These are phyloP conservation scores for Sphaerobolus stellatus DNA, from an alignment of 1,284 basidiomycete species.

Conservation along the genomic window DNA sequence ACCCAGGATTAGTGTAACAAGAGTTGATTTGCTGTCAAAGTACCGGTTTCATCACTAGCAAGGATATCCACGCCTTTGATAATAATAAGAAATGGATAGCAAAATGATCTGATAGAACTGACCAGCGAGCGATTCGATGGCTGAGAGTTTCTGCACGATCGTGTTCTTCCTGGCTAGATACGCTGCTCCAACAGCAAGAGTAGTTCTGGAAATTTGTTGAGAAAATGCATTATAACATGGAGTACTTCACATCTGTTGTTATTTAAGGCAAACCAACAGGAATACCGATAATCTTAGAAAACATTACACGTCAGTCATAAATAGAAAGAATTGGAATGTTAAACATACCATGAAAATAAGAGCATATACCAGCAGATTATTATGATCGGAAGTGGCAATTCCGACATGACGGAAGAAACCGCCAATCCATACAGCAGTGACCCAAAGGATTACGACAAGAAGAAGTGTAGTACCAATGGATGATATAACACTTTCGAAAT, in stretches of 20 bases:
- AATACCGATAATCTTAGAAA: constrained; percentile 47
- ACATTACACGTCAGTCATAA: background rate
- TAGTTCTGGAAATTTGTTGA: background rate
- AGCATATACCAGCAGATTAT: constrained; percentile 50
- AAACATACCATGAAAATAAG: constrained; percentile 38
- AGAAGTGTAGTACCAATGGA: constrained; percentile 48
- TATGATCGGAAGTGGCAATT: constrained; percentile 45
- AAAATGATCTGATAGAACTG: too few species aligned
- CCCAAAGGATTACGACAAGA: constrained; percentile 49
- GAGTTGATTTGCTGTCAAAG: constrained; percentile 97
- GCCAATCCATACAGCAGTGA: constrained; percentile 46
- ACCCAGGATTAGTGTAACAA: constrained; percentile 93
- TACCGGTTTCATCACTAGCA: constrained; percentile 97
- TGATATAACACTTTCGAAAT: constrained; percentile 51
- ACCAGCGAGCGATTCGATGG: constrained; percentile 56
- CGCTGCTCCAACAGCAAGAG: constrained; percentile 48
- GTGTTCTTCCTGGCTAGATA: constrained; percentile 53
- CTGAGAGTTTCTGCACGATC: constrained; percentile 60
- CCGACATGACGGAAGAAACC: constrained; percentile 45
- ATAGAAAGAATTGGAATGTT: constrained; percentile 2
- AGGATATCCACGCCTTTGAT: constrained; percentile 93
- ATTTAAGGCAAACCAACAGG: constrained; percentile 51
- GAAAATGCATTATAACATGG: constrained; percentile 33
- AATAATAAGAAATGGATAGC: too few species aligned
- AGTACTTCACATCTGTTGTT: constrained; percentile 38